phyloP scores from a whole-genome alignment of 371 early-diverging fungal species.

The Gilbertella persicaria region DNA sequence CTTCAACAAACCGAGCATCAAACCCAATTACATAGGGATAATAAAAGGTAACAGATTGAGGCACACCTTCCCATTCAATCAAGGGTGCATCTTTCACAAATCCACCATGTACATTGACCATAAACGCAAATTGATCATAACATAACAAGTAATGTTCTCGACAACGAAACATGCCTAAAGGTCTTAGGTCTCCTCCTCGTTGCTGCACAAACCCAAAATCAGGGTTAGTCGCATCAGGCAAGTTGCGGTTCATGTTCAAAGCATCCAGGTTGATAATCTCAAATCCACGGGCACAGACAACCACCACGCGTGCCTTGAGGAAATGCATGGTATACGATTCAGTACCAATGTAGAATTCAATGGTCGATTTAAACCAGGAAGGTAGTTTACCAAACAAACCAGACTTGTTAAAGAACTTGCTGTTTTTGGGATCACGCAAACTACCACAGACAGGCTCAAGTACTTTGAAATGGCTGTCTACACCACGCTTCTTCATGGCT shows the following conservation, averaged over 20 bases:
- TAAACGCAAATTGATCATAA: constrained; percentile 91
- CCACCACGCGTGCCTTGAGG: constrained; percentile 71
- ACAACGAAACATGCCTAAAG: constrained; percentile 83
- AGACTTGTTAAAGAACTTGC: constrained; percentile 34
- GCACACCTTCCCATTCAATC: constrained; percentile 59
- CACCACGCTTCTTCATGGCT: constrained; percentile 54
- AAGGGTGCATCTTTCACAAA: constrained; percentile 16
- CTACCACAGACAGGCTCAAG: constrained; percentile 46
- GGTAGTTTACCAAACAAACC: constrained; percentile 46
- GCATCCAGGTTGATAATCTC: constrained; percentile 84
- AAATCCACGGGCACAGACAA: constrained; percentile 82
- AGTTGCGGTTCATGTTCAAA: constrained; percentile 59
- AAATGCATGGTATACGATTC: constrained; percentile 75
- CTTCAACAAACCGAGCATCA: constrained; percentile 86
- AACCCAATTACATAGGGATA: constrained; percentile 90
- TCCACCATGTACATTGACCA: constrained; percentile 71
- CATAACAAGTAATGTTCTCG: constrained; percentile 84
- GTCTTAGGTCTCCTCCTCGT: constrained; percentile 46
- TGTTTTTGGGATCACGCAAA: constrained; percentile 42
- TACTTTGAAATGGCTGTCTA: constrained; percentile 48
- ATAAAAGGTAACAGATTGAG: constrained; percentile 65
- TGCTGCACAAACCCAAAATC: constrained; percentile 43
- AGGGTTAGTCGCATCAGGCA: constrained; percentile 39
- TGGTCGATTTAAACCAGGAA: constrained; percentile 41
- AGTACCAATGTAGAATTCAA: constrained; percentile 84